These are phyloP conservation scores for Fusarium protoensiforme DNA, from an alignment of 2,329 filamentous ascomycete species.

Conservation along the genomic window DNA sequence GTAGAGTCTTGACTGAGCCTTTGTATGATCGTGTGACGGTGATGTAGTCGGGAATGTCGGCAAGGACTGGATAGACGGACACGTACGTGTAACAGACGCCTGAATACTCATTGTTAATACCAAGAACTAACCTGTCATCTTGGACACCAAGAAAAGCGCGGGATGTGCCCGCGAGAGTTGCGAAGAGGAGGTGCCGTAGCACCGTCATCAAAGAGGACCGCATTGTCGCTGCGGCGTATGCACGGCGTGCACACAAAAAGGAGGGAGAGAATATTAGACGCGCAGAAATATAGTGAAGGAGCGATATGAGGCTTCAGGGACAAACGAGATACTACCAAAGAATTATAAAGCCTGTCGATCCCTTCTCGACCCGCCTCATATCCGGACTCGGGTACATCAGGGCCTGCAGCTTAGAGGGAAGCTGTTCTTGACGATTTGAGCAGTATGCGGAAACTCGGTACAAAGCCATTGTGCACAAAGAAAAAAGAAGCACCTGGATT, in stretches of 20 bases:
- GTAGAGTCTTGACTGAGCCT: conserved; percentile 28
- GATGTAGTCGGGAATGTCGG: conserved; percentile 29
- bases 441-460: neutral
- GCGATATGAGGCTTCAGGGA: neutral
- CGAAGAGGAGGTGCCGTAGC: conserved; percentile 18
- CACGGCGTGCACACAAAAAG: conserved; percentile 4
- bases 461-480: conserved; percentile 24
- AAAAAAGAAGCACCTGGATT: conserved; percentile 5
- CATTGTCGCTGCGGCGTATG: conserved; percentile 11
- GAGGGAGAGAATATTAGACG: neutral
- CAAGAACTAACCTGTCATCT: conserved; percentile 36
- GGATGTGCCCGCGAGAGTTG: conserved; percentile 4
- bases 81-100: conserved; percentile 43
- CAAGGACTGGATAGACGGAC: conserved; percentile 39
- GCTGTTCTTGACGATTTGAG: neutral
- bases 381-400: conserved; percentile 16
- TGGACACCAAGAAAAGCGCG: conserved; percentile 25
- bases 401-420: neutral
- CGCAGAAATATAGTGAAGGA: neutral
- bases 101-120: conserved; percentile 33
- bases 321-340: neutral
- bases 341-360: conserved; percentile 24
- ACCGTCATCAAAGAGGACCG: conserved; percentile 13
- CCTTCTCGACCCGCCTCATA: neutral
- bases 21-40: conserved; percentile 35